Evolutionary conservation across 441 rosid genomes (phyloP).

Genomic region (Arabidopsis lyrata): DNA sequence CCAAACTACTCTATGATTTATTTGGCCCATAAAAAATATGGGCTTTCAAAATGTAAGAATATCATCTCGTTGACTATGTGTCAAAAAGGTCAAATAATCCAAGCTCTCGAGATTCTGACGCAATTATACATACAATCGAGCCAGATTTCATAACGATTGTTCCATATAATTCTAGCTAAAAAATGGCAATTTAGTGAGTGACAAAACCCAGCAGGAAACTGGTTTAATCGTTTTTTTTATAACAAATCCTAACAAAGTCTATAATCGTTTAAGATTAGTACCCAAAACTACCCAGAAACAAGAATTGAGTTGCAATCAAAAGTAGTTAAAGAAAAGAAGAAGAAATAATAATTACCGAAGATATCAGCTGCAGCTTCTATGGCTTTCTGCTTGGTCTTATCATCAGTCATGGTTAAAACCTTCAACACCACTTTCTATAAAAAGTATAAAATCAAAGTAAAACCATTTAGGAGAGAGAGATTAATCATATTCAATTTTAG

Average conservation of each 20-base stretch:
- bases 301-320: neutral
- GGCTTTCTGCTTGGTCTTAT: constrained; percentile 90
- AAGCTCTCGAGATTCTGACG: constrained; percentile 13
- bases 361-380: constrained; percentile 96
- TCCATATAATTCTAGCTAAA: neutral
- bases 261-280: neutral
- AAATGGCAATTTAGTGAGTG: constrained; percentile 6
- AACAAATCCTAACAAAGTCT: neutral
- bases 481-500: neutral
- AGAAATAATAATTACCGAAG: constrained; percentile 52
- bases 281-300: neutral
- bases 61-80: constrained; percentile 21
- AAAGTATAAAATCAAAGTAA: neutral
- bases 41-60: neutral
- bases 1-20: neutral
- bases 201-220: neutral
- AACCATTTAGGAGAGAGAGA: constrained; percentile 1
- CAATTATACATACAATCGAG: constrained; percentile 3
- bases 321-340: neutral
- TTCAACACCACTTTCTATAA: constrained; percentile 80
- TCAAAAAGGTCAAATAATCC: constrained; percentile 20
- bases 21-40: neutral
- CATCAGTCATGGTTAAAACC: constrained; percentile 95
- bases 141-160: neutral
- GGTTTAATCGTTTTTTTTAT: neutral